Evolutionary conservation across 345 rosid species (phyloP).

Genomic region (Ailanthus altissimus): DNA sequence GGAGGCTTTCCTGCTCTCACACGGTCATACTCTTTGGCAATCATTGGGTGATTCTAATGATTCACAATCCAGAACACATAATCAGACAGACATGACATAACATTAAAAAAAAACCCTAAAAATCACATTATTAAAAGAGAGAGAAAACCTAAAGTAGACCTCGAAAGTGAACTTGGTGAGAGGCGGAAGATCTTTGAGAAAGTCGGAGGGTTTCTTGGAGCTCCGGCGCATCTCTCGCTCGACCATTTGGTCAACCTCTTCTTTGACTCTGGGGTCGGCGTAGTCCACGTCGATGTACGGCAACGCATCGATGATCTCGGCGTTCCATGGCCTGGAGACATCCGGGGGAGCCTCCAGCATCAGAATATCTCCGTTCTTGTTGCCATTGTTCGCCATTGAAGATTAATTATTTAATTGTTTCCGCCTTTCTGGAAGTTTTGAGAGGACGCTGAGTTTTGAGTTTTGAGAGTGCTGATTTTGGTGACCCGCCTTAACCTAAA

Average conservation of each 20-base stretch:
- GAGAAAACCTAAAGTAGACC: slow-evolving; percentile 33
- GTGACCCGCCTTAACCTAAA: too few relatives aligned
- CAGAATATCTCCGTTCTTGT: slow-evolving; percentile 51
- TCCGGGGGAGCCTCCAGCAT: slow-evolving; percentile 84
- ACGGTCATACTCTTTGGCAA: slow-evolving; percentile 89
- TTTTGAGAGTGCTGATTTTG: not conserved
- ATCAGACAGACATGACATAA: not conserved
- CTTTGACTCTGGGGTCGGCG: slow-evolving; percentile 64
- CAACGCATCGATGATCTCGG: slow-evolving; percentile 83
- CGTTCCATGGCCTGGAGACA: slow-evolving; percentile 67
- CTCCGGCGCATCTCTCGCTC: slow-evolving; percentile 98
- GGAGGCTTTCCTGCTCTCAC: slow-evolving; percentile 96
- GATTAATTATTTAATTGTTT: not conserved
- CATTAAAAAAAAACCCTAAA: not conserved
- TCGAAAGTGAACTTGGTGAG: slow-evolving; percentile 64
- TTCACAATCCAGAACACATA: slow-evolving; percentile 22
- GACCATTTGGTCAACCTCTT: slow-evolving; percentile 84
- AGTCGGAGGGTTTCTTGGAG: slow-evolving; percentile 83
- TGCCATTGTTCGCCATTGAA: slow-evolving; percentile 31
- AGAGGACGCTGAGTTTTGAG: not conserved
- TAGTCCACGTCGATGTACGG: slow-evolving; percentile 98
- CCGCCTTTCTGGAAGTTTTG: too few relatives aligned
- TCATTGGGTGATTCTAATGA: slow-evolving; percentile 73
- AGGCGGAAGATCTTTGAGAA: slow-evolving; percentile 80
- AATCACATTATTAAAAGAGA: not conserved